Evolutionary conservation across 306 rosid genomes (phyloP), one percentile per base, ranked within the genome.

Genomic region (Acacia melanoxylon): DNA sequence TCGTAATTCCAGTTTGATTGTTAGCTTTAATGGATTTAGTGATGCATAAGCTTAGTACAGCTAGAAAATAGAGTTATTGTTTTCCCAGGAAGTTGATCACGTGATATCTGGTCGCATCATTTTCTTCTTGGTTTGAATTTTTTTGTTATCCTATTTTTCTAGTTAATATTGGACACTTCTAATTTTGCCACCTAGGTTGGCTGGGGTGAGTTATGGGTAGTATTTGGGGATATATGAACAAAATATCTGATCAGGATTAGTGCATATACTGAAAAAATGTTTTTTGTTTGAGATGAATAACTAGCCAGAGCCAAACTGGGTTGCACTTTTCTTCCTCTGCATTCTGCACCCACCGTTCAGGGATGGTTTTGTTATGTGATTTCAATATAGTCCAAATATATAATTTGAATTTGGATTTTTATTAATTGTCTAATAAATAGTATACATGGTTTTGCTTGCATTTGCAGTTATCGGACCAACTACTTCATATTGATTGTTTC

Each of bases 381-480:
- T 48, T 63, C n/a, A 2, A 63, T 63, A 29, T 42, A 14, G 41
- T 15, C 10, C 42, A 63, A 58, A 76, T 9, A 7, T 58, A 11
- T 49, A 9, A 41, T 71, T 56, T 1, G 25, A 80, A 71, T 72
- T 6, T 48, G 8, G 14, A 17, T 20, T 59, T 72, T 42, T 45
- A 1, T 52, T 8, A 12, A 27, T 29, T 41, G 1, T 56, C 19
- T 42, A 13, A 56, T 42, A 44, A 70, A 42, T 79, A 69, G 62
- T n/a, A 6, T 17, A 9, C n/a, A 9, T 56, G 83, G 25, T 86
- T 80, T 19, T 74, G 76, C 33, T 67, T 83, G 75, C 62, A 29
- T 83, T 77, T 88, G 92, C 93, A 95, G 99, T 87, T 93, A 95
- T 76, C 85, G 98, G 78, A 95, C 98, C 83, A 95, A 93, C 90